These are phyloP conservation scores for Dothidotthia symphoricarpi DNA, from an alignment of 2,329 filamentous ascomycete species.

Conservation along the genomic window DNA sequence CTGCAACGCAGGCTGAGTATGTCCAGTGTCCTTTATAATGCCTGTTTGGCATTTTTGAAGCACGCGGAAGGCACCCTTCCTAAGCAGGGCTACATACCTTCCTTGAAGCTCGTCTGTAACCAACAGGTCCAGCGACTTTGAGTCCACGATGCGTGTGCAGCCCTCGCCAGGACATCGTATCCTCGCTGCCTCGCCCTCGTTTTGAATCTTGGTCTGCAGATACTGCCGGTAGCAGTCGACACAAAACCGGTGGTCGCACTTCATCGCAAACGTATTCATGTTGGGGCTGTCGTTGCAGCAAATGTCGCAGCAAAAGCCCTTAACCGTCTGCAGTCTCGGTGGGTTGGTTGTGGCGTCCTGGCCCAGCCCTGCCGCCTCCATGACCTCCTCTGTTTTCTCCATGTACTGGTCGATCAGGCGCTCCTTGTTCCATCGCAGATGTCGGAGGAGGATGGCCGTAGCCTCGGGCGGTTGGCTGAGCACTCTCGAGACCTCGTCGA, in stretches of 20 bases:
- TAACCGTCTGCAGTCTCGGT: slow-evolving; percentile 67
- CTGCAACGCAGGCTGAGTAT: too few relatives aligned
- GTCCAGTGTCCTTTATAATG: too few relatives aligned
- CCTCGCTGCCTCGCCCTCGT: slow-evolving; percentile 90
- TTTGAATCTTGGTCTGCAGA: slow-evolving; percentile 85
- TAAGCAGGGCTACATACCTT: slow-evolving; percentile 44
- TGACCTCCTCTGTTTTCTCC: slow-evolving; percentile 75
- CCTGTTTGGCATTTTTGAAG: too few relatives aligned
- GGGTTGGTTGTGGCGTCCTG: slow-evolving; percentile 46
- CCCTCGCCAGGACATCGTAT: slow-evolving; percentile 90
- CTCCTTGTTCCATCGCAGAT: slow-evolving; percentile 96
- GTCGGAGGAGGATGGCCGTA: slow-evolving; percentile 81
- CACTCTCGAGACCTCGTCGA: slow-evolving; percentile 88
- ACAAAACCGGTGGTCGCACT: slow-evolving; percentile 91
- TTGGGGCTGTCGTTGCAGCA: slow-evolving; percentile 85
- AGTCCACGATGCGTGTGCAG: slow-evolving; percentile 88
- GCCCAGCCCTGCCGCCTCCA: slow-evolving; percentile 81
- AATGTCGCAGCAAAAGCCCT: slow-evolving; percentile 87
- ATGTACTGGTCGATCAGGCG: slow-evolving; percentile 93
- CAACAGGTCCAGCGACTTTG: slow-evolving; percentile 79
- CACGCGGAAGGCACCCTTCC: not conserved
- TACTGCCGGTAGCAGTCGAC: slow-evolving; percentile 91
- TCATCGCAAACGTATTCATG: slow-evolving; percentile 85
- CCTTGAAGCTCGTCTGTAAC: slow-evolving; percentile 57
- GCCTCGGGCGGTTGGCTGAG: slow-evolving; percentile 86